phyloP scores from a whole-genome alignment of 169 alveolate genomes.

The Babesia divergens region DNA sequence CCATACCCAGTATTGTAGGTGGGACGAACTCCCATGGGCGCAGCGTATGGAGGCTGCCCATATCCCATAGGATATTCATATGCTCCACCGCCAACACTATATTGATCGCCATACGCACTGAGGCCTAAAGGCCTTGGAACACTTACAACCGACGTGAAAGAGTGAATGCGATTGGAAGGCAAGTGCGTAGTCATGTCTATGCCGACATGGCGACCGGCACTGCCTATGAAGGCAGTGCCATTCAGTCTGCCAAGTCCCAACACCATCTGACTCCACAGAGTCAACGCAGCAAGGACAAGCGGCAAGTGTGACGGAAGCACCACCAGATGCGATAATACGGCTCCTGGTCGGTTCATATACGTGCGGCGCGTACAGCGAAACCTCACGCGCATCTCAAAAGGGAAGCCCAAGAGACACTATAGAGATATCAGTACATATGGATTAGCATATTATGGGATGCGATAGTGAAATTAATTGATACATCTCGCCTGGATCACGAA shows the following conservation, averaged over 20 bases:
- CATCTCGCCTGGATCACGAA: too few species aligned
- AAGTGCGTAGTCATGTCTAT: neutral
- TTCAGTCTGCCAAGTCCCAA: slow-evolving; percentile 29
- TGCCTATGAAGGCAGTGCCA: slow-evolving; percentile 30
- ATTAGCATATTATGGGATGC: neutral
- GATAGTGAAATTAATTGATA: neutral
- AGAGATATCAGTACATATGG: neutral
- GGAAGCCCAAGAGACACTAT: neutral
- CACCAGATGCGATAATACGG: neutral
- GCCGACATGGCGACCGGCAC: neutral
- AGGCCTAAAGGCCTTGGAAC: neutral
- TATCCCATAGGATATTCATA: slow-evolving; percentile 28
- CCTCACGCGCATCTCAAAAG: slow-evolving; percentile 22
- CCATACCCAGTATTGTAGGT: neutral
- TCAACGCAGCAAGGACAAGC: neutral
- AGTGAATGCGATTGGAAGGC: neutral
- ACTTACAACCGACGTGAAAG: neutral
- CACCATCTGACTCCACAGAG: slow-evolving; percentile 16
- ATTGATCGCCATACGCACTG: slow-evolving; percentile 20
- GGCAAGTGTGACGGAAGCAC: neutral
- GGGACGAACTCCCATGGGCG: neutral
- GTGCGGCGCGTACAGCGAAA: neutral
- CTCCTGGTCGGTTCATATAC: slow-evolving; percentile 7
- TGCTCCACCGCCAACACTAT: slow-evolving; percentile 8
- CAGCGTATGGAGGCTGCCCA: slow-evolving; percentile 3